Percentiles rank a stretch among this genome's conserved stretches.
Evolutionary conservation across 352 stramenopile species (phyloP).

Genomic region (Phytopythium cucurbitacearum): DNA sequence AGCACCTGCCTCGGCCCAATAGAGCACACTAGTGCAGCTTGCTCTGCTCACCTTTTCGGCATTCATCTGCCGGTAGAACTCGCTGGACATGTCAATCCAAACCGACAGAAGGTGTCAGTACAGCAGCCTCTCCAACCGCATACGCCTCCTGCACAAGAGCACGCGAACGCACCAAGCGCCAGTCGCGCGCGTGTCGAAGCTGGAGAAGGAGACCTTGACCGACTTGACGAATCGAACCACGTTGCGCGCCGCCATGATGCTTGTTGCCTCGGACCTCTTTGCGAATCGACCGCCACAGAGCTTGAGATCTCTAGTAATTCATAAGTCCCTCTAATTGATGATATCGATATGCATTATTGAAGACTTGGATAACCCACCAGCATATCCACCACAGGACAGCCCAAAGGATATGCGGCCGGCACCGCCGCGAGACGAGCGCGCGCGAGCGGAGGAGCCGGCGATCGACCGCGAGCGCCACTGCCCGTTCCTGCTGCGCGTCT

Average conservation of each 20-base stretch:
- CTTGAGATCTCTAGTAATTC: too few relatives aligned
- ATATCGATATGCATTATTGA: neutral
- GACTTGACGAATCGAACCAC: slow-evolving; percentile 85
- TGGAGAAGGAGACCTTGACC: slow-evolving; percentile 82
- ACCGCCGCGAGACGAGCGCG: slow-evolving; percentile 1
- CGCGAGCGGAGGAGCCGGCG: slow-evolving; percentile 11
- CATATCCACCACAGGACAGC: neutral
- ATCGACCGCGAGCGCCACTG: slow-evolving; percentile 70
- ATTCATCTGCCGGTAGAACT: slow-evolving; percentile 84
- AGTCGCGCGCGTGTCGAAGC: slow-evolving; percentile 65
- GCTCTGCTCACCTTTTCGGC: slow-evolving; percentile 54
- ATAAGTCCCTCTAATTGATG: too few relatives aligned
- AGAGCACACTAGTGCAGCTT: neutral
- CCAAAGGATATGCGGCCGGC: too few relatives aligned
- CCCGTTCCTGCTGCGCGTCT: slow-evolving; percentile 63
- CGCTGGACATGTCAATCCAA: slow-evolving; percentile 25
- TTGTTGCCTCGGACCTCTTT: neutral
- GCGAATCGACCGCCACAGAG: too few relatives aligned
- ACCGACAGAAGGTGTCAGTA: slow-evolving; percentile 6
- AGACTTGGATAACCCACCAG: neutral
- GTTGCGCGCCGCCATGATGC: slow-evolving; percentile 74
- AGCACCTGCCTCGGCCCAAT: neutral
- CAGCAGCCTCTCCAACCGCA: neutral
- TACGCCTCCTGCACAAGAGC: neutral
- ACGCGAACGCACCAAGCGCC: slow-evolving; percentile 58